Evolutionary conservation across 169 alveolate species (phyloP).

Genomic region (Cyclospora cayetanensis): DNA sequence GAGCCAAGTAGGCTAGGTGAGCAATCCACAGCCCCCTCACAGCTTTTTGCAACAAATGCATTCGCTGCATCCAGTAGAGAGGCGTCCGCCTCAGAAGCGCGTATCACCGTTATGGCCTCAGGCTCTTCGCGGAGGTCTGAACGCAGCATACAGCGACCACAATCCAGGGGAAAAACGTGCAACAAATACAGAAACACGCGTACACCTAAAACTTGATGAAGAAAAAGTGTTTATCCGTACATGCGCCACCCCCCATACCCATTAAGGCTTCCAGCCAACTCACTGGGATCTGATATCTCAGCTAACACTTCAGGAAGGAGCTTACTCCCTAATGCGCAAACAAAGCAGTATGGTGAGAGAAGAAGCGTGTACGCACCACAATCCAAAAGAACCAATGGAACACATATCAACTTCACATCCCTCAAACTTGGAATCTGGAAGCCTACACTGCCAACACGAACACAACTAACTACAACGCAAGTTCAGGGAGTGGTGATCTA

Average conservation of each 20-base stretch:
- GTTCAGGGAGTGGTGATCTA: constrained; percentile 11
- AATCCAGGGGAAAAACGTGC: too few relatives aligned
- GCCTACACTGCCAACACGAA: not conserved
- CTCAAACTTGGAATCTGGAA: not conserved
- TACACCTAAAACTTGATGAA: constrained; percentile 5
- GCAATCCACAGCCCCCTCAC: too few relatives aligned
- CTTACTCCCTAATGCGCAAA: not conserved
- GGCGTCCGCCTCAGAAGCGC: too few relatives aligned
- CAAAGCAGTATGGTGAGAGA: not conserved
- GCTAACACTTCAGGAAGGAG: not conserved
- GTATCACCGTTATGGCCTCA: too few relatives aligned
- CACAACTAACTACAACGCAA: not conserved
- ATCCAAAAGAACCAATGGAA: not conserved
- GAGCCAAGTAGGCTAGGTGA: too few relatives aligned
- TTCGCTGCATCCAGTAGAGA: too few relatives aligned
- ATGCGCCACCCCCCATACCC: not conserved
- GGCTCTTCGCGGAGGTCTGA: too few relatives aligned
- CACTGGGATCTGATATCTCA: not conserved
- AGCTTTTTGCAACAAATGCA: too few relatives aligned
- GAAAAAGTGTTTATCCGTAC: too few relatives aligned
- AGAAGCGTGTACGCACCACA: too few relatives aligned
- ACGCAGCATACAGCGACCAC: too few relatives aligned
- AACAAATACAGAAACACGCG: not conserved
- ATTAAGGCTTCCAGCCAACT: not conserved
- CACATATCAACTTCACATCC: not conserved